Base-by-base conservation (phyloP, 805 yeast species). In the Pichia scutulata region DNA sequence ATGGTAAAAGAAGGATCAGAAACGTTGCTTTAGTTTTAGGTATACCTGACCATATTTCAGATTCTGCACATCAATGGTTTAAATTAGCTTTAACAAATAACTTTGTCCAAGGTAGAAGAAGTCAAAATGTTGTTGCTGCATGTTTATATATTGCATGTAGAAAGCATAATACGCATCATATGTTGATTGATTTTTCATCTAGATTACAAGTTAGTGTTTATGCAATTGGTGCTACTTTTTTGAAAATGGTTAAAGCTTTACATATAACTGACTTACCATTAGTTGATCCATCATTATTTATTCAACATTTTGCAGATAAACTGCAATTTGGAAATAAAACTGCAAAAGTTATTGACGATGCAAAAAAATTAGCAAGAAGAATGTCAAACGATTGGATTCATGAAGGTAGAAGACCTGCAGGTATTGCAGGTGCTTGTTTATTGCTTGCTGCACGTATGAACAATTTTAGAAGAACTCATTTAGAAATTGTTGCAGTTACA, bases 361-460 rank as follows among this genome's bases (percentile, higher is more conserved):
- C 99, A 0, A 82, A 83, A 7, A 80, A 82, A 59, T 69, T 93
- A 22, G 96, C 96, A 0, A 87, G 81, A 62, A 75, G 96, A 57
- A 93, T 93, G 99, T 76, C 90, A 14, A 79, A 81, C 41, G 98
- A 93, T 62, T 93, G 98, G 97, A 86, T 93, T 57, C 87, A 84
- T 64, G 95, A 89, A 68, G 99, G 99, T 24, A 78, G 99, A 63
- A 76, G 98, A 55, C 99, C 99, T 0, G 98, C 99, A 0, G 99
- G 99, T 60, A 81, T 93, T 48, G 99, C 99, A 0, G 99, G 98
- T 22, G 99, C 99, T 0, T 89, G 97, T 67, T 73, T 93, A 2
- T 65, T 95, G 43, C 70, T 93, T 46, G 99, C 99, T 0, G 93
- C 97, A 2, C 77, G 99, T 67, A 95, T 93, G 98, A 93, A 93